These are phyloP conservation scores for Rhodofomes roseus DNA, from an alignment of 1,284 basidiomycete species.

Conservation along the genomic window DNA sequence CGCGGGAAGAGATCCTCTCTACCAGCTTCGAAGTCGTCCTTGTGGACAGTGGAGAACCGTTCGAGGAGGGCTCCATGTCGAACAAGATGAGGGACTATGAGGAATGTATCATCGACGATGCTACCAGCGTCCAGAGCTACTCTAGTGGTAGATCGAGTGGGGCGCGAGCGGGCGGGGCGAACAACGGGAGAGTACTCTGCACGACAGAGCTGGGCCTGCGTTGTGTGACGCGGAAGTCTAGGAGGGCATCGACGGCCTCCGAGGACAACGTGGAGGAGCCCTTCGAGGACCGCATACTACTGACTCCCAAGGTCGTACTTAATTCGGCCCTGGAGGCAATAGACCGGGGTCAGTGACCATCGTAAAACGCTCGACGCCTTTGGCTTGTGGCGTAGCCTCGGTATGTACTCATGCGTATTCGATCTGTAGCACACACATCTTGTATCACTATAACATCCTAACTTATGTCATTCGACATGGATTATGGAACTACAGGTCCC, in stretches of 20 bases:
- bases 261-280: conserved; percentile 31
- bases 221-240: conserved; percentile 51
- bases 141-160: background rate
- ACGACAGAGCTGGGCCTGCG: conserved; percentile 69
- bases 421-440: background rate
- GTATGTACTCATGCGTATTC: background rate
- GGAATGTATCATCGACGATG: conserved; percentile 35
- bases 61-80: conserved; percentile 52
- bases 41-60: conserved; percentile 47
- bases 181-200: conserved; percentile 42
- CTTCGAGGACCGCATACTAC: conserved; percentile 56
- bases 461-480: too few species aligned
- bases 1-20: conserved; percentile 67
- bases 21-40: conserved; percentile 66
- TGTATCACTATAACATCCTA: background rate
- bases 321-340: conserved; percentile 60
- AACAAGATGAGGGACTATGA: conserved; percentile 66
- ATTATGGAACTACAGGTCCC: too few species aligned
- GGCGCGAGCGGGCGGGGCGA: background rate
- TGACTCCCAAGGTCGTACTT: conserved; percentile 68
- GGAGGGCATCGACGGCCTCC: conserved; percentile 18
- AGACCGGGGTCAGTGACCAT: conserved; percentile 18
- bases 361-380: background rate
- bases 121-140: conserved; percentile 1
- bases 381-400: background rate